Conservation (phyloP, 805 yeast species). For the Blastobotrys mokoenaii region DNA sequence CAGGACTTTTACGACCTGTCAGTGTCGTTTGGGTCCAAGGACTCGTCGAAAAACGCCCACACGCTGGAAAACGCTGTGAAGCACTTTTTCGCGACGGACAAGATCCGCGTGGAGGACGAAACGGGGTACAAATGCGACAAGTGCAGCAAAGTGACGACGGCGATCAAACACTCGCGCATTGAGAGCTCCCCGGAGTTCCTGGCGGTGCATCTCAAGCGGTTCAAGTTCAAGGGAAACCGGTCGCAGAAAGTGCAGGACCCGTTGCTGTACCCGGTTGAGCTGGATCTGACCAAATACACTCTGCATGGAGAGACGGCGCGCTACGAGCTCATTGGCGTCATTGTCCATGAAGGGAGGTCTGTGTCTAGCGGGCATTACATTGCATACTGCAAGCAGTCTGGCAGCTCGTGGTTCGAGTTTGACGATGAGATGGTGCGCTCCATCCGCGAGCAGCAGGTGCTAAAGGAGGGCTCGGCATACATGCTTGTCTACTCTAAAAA, state of each 20-base stretch:
- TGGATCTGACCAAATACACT: conserved; percentile 59
- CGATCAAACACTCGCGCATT: conserved; percentile 66
- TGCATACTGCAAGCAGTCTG: conserved; percentile 86
- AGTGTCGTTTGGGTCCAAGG: conserved; percentile 50
- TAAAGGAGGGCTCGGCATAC: conserved; percentile 83
- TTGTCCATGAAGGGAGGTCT: conserved; percentile 91
- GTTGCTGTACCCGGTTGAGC: conserved; percentile 67
- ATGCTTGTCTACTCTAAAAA: conserved; percentile 80
- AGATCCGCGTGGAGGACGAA: conserved; percentile 49
- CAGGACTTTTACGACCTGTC: conserved; percentile 94
- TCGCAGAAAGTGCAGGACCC: conserved; percentile 76
- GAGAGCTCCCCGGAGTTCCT: conserved; percentile 82
- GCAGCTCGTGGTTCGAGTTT: conserved; percentile 85
- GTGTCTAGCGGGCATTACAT: conserved; percentile 89
- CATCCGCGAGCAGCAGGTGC: conserved; percentile 62
- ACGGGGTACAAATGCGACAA: conserved; percentile 75
- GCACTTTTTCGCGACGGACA: conserved; percentile 79
- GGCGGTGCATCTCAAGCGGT: conserved; percentile 80
- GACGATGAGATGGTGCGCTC: conserved; percentile 85
- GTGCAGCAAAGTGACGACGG: conserved; percentile 70
- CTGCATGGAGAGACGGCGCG: conserved; percentile 35
- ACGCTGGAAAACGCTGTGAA: conserved; percentile 66
- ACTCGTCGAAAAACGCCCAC: conserved; percentile 40
- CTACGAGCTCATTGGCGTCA: conserved; percentile 73
- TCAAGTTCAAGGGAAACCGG: conserved; percentile 59